Conservation (phyloP, 2,329 filamentous ascomycete genomes). For the Ophiocordyceps sinensis region DNA sequence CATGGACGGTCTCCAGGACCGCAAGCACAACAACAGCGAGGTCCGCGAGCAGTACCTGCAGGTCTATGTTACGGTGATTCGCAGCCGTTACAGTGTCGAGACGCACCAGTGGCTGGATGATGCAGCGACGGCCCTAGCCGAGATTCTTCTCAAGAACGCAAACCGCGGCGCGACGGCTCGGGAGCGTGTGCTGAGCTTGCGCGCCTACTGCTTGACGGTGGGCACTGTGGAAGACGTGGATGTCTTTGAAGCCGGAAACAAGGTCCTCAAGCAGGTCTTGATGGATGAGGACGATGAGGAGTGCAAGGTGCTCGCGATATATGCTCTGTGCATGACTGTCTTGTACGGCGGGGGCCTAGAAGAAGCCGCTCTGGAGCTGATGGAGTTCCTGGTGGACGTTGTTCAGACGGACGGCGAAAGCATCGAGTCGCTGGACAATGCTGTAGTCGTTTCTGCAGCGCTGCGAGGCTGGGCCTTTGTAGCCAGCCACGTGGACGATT, state of each 20-base stretch:
- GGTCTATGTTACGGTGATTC: constrained; percentile 35
- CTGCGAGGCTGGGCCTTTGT: constrained; percentile 69
- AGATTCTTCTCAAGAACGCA: constrained; percentile 57
- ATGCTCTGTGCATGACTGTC: constrained; percentile 55
- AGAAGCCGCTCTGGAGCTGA: constrained; percentile 53
- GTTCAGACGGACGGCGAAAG: constrained; percentile 64
- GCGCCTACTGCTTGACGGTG: constrained; percentile 56
- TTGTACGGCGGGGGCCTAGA: constrained; percentile 62
- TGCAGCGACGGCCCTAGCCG: constrained; percentile 39
- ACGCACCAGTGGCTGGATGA: constrained; percentile 34
- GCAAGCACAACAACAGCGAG: constrained; percentile 64
- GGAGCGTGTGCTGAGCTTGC: constrained; percentile 56
- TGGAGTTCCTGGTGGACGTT: constrained; percentile 65
- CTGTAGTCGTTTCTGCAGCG: constrained; percentile 56
- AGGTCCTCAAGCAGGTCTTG: constrained; percentile 19
- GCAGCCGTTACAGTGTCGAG: constrained; percentile 20
- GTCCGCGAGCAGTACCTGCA: constrained; percentile 41
- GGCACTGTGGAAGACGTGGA: constrained; percentile 48
- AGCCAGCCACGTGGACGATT: constrained; percentile 61
- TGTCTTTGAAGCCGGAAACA: constrained; percentile 15
- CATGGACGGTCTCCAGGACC: constrained; percentile 55
- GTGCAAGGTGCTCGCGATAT: constrained; percentile 54
- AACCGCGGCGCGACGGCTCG: constrained; percentile 52
- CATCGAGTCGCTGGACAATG: constrained; percentile 57
- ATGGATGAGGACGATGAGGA: constrained; percentile 47